Evolutionary conservation across 164 flowering plant genomes (phyloP).

Genomic region (Magnolia changhungtana): DNA sequence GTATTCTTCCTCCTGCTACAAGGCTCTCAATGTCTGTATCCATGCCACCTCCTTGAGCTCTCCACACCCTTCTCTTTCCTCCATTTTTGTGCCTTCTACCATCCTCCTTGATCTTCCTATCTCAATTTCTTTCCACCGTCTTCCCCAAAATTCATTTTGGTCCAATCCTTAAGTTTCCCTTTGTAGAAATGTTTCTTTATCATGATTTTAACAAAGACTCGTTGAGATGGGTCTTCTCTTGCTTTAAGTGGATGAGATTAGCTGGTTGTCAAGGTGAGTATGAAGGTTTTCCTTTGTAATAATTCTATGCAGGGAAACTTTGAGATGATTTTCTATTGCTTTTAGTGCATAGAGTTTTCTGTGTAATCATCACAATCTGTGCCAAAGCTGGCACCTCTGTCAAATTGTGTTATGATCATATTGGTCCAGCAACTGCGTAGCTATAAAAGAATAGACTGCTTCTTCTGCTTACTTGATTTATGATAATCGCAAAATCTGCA

Average conservation of each 20-base stretch:
- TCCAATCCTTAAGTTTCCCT: no score
- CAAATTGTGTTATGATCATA: no score
- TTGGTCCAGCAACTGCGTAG: background rate
- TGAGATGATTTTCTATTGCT: background rate
- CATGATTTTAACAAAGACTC: no score
- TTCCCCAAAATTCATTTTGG: no score
- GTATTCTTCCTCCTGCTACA: no score
- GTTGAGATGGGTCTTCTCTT: background rate
- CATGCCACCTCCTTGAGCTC: no score
- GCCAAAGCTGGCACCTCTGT: background rate
- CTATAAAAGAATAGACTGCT: background rate
- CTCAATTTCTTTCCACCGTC: no score
- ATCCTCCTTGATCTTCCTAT: no score
- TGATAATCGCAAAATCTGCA: background rate
- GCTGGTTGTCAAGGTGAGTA: background rate
- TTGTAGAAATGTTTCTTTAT: background rate
- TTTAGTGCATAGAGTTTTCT: background rate
- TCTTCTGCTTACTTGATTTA: background rate
- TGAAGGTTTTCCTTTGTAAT: no score
- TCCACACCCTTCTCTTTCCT: no score
- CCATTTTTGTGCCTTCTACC: no score
- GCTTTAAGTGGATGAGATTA: background rate
- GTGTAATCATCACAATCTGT: background rate
- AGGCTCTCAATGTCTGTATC: no score
- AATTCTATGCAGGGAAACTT: background rate